A percentile compares a stretch with the other conserved stretches of the same genome.
phyloP scores from a whole-genome alignment of 164 flowering plant genomes.

The Nymphaea thermarum region DNA sequence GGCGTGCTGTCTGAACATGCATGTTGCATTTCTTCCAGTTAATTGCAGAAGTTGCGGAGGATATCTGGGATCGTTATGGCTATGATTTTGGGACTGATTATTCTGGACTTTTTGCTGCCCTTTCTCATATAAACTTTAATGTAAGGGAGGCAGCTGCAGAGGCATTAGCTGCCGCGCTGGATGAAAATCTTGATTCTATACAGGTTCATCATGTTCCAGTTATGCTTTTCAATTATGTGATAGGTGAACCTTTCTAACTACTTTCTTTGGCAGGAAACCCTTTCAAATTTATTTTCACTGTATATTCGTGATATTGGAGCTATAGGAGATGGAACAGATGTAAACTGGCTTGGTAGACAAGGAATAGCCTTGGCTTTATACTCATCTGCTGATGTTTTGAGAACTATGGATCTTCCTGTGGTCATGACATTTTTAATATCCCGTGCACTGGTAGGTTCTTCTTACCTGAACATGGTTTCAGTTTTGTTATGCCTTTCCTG shows the following conservation, averaged over 20 bases:
- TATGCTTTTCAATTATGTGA: not conserved
- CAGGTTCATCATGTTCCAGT: conserved; percentile 35
- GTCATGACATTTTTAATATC: conserved; percentile 96
- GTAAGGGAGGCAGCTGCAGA: conserved; percentile 88
- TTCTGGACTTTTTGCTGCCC: conserved; percentile 66
- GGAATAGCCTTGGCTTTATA: conserved; percentile 87
- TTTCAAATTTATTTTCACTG: conserved; percentile 84
- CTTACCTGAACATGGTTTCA: no score
- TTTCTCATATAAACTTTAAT: conserved; percentile 76
- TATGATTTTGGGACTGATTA: conserved; percentile 81
- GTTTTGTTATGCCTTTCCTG: no score
- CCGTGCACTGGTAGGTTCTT: conserved; percentile 70
- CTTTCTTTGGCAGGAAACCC: conserved; percentile 53
- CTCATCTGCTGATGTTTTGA: conserved; percentile 84
- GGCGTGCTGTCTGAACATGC: not conserved
- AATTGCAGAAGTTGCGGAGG: conserved; percentile 85
- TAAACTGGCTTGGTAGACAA: conserved; percentile 89
- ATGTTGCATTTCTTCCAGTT: conserved; percentile 33
- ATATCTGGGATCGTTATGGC: conserved; percentile 92
- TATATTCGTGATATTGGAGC: conserved; percentile 71
- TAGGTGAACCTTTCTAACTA: conserved; percentile 8
- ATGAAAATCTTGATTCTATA: conserved; percentile 81
- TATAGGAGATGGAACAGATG: conserved; percentile 46
- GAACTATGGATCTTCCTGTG: conserved; percentile 96
- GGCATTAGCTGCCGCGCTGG: conserved; percentile 91